Conservation (phyloP, 805 yeast species). For the Wickerhamiella shivajii region DNA sequence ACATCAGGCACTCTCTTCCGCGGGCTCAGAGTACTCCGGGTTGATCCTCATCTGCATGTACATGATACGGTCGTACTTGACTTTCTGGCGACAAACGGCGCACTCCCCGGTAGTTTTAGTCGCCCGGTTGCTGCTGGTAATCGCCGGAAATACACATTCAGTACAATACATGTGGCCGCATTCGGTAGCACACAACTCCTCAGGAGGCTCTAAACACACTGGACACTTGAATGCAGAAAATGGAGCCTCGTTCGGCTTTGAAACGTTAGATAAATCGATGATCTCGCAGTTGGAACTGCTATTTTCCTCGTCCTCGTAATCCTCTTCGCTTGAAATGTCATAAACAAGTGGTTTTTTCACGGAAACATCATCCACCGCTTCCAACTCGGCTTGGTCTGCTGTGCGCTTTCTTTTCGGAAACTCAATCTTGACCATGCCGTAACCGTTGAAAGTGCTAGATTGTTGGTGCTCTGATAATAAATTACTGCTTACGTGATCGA, state of each 20-base stretch:
- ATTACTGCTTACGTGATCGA: not conserved
- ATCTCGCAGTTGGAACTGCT: too few species aligned
- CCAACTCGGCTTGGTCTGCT: not conserved
- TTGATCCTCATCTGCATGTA: conserved; percentile 18
- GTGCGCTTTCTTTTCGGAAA: not conserved
- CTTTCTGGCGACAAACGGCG: conserved; percentile 23
- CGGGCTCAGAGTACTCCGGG: not conserved
- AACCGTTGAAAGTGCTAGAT: not conserved
- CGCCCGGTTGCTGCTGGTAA: conserved; percentile 19
- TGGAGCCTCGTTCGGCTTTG: too few species aligned
- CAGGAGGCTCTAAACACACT: conserved; percentile 26
- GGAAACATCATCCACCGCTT: too few species aligned
- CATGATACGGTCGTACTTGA: conserved; percentile 18
- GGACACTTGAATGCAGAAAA: conserved; percentile 22
- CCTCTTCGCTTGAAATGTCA: too few species aligned
- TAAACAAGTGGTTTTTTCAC: too few species aligned
- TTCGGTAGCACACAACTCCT: conserved; percentile 21
- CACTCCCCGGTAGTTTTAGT: conserved; percentile 22
- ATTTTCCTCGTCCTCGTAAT: too few species aligned
- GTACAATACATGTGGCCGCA: conserved; percentile 28
- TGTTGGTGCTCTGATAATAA: not conserved
- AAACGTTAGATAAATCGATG: conserved; percentile 9
- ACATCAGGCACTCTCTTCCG: not conserved
- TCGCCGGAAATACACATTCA: conserved; percentile 24
- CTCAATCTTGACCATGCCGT: not conserved